These are phyloP conservation scores for Vanilla planifolia DNA, from an alignment of 106 monocot species.

Conservation along the genomic window DNA sequence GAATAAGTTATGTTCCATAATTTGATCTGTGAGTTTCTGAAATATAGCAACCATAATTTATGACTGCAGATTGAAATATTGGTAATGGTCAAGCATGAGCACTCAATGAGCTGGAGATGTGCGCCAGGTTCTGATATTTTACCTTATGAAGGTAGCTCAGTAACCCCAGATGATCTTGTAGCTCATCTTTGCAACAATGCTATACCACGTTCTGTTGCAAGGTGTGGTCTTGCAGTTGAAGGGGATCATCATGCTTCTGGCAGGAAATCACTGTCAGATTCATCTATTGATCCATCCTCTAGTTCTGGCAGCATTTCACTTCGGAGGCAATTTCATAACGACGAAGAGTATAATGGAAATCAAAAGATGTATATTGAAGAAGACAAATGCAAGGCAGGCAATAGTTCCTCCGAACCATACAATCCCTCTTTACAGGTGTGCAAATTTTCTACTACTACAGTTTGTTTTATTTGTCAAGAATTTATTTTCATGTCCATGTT, in stretches of 20 bases:
- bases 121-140: slow-evolving; percentile 49
- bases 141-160: slow-evolving; percentile 36
- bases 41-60: neutral
- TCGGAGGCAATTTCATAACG: slow-evolving; percentile 69
- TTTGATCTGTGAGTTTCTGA: neutral
- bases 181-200: slow-evolving; percentile 30
- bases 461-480: too few species aligned
- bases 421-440: slow-evolving; percentile 29
- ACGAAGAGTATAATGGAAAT: slow-evolving; percentile 38
- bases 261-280: slow-evolving; percentile 83
- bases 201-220: slow-evolving; percentile 24
- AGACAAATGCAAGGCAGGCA: slow-evolving; percentile 36
- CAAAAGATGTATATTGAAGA: slow-evolving; percentile 39
- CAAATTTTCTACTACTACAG: neutral
- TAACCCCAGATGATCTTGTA: slow-evolving; percentile 31
- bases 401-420: slow-evolving; percentile 7
- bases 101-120: slow-evolving; percentile 58
- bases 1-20: neutral
- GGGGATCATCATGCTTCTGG: slow-evolving; percentile 53
- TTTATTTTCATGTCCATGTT: too few species aligned
- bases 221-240: slow-evolving; percentile 47
- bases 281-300: slow-evolving; percentile 29
- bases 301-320: slow-evolving; percentile 47
- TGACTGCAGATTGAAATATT: slow-evolving; percentile 75
- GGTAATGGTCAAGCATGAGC: slow-evolving; percentile 56